These are phyloP conservation scores for Naematelia encephala DNA, from an alignment of 768 basidiomycete genomes.

Conservation along the genomic window DNA sequence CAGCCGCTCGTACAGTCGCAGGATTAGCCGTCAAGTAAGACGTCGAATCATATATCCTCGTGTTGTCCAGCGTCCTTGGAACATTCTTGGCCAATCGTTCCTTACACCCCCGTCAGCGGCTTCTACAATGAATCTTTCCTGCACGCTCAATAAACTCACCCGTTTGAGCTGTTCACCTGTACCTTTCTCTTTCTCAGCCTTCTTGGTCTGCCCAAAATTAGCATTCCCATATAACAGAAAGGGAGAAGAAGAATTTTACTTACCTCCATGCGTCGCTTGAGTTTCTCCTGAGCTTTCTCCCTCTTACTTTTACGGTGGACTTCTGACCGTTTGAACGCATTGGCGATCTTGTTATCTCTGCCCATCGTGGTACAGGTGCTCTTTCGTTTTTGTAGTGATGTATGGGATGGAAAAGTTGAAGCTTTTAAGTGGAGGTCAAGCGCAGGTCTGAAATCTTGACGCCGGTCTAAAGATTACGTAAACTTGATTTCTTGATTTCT, in stretches of 20 bases:
- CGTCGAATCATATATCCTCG: constrained; percentile 63
- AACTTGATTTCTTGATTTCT: too few species aligned
- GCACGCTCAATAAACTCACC: constrained; percentile 53
- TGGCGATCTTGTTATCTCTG: constrained; percentile 60
- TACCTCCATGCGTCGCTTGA: constrained; percentile 71
- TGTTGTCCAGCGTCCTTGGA: constrained; percentile 89
- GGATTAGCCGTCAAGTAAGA: constrained; percentile 53
- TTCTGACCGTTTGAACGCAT: constrained; percentile 84
- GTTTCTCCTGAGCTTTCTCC: constrained; percentile 73
- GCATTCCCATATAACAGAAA: background rate
- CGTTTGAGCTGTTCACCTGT: constrained; percentile 60
- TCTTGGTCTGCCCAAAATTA: constrained; percentile 28
- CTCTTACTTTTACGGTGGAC: constrained; percentile 69
- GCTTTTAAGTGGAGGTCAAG: background rate
- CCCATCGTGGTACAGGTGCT: constrained; percentile 30
- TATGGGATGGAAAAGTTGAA: background rate
- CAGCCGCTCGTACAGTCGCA: constrained; percentile 33
- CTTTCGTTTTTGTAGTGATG: background rate
- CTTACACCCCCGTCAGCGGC: constrained; percentile 55
- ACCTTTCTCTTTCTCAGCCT: constrained; percentile 35
- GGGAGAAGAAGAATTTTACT: constrained; percentile 57
- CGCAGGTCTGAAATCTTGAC: constrained; percentile 13
- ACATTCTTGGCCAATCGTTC: constrained; percentile 80
- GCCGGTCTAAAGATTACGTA: too few species aligned
- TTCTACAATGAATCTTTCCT: too few species aligned